These are phyloP conservation scores for Musa balbisiana DNA, from an alignment of 202 grass and related monocot species.

Conservation along the genomic window DNA sequence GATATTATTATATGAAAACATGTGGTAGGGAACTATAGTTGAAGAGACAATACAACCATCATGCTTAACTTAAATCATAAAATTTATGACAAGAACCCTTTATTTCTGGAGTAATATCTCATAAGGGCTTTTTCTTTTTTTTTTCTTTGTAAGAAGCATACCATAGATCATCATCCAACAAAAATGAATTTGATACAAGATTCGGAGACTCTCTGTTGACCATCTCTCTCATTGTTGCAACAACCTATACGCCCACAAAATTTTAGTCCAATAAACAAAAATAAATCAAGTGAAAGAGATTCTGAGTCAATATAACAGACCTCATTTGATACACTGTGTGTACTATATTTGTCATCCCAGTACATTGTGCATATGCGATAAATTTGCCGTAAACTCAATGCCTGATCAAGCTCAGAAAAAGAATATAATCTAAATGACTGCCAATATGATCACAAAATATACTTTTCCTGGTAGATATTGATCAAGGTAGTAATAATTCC, in stretches of 20 bases:
- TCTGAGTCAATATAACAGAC: constrained; percentile 27
- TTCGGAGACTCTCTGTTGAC: constrained; percentile 76
- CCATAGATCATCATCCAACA: constrained; percentile 92
- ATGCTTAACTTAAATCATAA: neutral
- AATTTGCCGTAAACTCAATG: constrained; percentile 88
- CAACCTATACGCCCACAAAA: constrained; percentile 38
- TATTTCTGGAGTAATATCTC: neutral
- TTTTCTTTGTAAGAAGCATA: constrained; percentile 4
- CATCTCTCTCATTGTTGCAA: constrained; percentile 81
- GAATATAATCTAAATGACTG: neutral
- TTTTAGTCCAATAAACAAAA: constrained; percentile 24
- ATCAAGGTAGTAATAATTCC: neutral
- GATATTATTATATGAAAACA: too few species aligned
- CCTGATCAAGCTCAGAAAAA: constrained; percentile 31
- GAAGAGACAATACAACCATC: too few species aligned
- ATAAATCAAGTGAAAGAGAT: constrained; percentile 5
- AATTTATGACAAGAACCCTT: neutral
- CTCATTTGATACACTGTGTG: constrained; percentile 71
- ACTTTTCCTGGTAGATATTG: too few species aligned
- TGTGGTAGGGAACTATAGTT: too few species aligned
- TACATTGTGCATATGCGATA: constrained; percentile 99
- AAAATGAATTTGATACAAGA: constrained; percentile 81
- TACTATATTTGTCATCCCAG: constrained; percentile 95
- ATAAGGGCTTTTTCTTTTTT: neutral
- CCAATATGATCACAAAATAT: too few species aligned